Conservation (phyloP, 2,329 filamentous ascomycete species). For the Ophiostoma populinum region DNA sequence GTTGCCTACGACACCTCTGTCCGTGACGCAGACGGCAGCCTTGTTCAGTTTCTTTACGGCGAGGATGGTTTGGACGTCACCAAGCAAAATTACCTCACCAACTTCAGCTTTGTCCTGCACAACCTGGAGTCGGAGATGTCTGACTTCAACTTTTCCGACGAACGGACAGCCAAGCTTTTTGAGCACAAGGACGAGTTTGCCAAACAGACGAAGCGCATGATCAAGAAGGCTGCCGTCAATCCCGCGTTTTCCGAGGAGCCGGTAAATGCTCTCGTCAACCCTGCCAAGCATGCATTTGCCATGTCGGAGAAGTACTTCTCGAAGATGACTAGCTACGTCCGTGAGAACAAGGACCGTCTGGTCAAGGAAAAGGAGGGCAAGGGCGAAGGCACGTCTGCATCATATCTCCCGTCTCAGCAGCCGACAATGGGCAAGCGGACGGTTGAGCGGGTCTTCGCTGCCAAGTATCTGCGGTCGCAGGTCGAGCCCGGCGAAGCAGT, state of each 20-base stretch:
- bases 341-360: conserved; percentile 51
- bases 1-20: conserved; percentile 92
- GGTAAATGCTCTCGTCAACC: conserved; percentile 53
- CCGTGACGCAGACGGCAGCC: conserved; percentile 77
- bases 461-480: conserved; percentile 83
- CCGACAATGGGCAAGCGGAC: conserved; percentile 43
- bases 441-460: conserved; percentile 69
- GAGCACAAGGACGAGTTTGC: conserved; percentile 43
- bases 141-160: conserved; percentile 49
- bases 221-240: conserved; percentile 49
- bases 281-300: conserved; percentile 63
- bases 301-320: conserved; percentile 77
- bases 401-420: conserved; percentile 16
- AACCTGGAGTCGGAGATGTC: conserved; percentile 71
- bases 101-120: conserved; percentile 79
- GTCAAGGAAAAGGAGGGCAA: conserved; percentile 32
- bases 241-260: conserved; percentile 52
- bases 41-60: conserved; percentile 91
- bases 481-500: conserved; percentile 94
- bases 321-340: conserved; percentile 57
- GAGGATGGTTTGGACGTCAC: conserved; percentile 91
- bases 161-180: conserved; percentile 26
- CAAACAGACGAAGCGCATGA: conserved; percentile 65
- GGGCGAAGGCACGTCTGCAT: conserved; percentile 8
- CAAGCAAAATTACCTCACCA: conserved; percentile 77